phyloP scores from a whole-genome alignment of 805 yeast species.

The Starmerella etchellsii region DNA sequence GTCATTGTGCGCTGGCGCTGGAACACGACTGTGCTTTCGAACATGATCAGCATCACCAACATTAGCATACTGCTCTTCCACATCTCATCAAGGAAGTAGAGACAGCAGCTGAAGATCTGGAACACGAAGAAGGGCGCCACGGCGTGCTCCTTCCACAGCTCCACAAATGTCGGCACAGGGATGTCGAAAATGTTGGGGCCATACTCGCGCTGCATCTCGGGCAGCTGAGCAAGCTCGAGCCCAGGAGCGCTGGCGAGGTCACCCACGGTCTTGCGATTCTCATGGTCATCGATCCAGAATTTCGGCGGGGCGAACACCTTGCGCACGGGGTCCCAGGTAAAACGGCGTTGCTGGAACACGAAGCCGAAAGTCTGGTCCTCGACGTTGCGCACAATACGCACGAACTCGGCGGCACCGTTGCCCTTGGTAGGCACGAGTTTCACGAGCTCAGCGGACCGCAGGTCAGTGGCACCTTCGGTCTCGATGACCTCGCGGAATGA shows the following conservation, averaged over 20 bases:
- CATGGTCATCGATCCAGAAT: conserved; percentile 48
- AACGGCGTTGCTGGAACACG: conserved; percentile 83
- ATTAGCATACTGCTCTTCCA: conserved; percentile 93
- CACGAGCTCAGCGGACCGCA: conserved; percentile 51
- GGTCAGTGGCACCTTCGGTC: conserved; percentile 38
- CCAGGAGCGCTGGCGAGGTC: conserved; percentile 48
- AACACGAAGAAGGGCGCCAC: conserved; percentile 96
- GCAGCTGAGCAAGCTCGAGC: conserved; percentile 16
- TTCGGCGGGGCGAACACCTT: conserved; percentile 66
- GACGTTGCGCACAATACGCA: conserved; percentile 41
- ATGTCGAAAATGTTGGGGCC: conserved; percentile 87
- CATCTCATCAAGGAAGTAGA: conserved; percentile 93
- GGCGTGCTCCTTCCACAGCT: conserved; percentile 91
- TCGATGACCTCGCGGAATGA: conserved; percentile 57
- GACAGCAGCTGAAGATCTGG: conserved; percentile 87
- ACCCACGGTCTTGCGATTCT: conserved; percentile 36
- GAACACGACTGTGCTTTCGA: conserved; percentile 88
- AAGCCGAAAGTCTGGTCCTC: conserved; percentile 55
- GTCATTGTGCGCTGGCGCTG: conserved; percentile 90
- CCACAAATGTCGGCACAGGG: conserved; percentile 83
- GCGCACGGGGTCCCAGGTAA: conserved; percentile 46
- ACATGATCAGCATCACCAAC: conserved; percentile 78
- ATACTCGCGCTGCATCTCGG: conserved; percentile 39
- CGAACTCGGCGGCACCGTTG: conserved; percentile 74
- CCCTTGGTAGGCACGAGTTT: conserved; percentile 72